phyloP scores from a whole-genome alignment of 2,329 filamentous ascomycete genomes.

The Lecanicillium sp. region DNA sequence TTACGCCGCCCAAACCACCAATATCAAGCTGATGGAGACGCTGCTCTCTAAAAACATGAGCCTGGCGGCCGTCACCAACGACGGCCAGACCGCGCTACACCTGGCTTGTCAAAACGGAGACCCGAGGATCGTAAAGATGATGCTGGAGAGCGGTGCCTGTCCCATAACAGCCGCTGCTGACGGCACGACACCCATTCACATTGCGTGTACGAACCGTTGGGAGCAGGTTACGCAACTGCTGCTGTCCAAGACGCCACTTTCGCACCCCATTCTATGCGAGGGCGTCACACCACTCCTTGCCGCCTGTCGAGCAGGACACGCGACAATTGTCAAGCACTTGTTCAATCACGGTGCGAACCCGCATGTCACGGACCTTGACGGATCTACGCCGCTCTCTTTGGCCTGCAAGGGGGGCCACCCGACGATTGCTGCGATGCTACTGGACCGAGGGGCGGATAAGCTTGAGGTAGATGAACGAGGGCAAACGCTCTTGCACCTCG shows the following conservation, averaged over 20 bases:
- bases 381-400: slow-evolving; percentile 3
- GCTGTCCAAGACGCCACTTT: background rate
- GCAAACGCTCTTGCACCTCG: background rate
- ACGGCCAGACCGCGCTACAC: background rate
- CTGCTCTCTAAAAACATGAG: background rate
- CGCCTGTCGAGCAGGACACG: slow-evolving; percentile 1
- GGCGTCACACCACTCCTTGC: slow-evolving; percentile 2
- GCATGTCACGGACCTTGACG: background rate
- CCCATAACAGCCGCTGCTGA: background rate
- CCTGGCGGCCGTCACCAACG: background rate
- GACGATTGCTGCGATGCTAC: slow-evolving; percentile 1
- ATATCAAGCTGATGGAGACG: background rate
- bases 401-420: slow-evolving; percentile 1
- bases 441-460: slow-evolving; percentile 1
- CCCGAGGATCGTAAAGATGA: background rate
- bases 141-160: slow-evolving; percentile 1
- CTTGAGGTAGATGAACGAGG: background rate
- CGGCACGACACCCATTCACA: background rate
- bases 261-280: background rate
- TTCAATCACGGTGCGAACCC: slow-evolving; percentile 4
- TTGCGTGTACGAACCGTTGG: background rate
- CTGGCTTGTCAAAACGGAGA: background rate
- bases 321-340: background rate
- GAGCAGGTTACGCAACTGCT: background rate
- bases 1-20: background rate